Evolutionary conservation across 202 grass and related monocot genomes (phyloP).

Genomic region (Dendrocalamus latiflorus): DNA sequence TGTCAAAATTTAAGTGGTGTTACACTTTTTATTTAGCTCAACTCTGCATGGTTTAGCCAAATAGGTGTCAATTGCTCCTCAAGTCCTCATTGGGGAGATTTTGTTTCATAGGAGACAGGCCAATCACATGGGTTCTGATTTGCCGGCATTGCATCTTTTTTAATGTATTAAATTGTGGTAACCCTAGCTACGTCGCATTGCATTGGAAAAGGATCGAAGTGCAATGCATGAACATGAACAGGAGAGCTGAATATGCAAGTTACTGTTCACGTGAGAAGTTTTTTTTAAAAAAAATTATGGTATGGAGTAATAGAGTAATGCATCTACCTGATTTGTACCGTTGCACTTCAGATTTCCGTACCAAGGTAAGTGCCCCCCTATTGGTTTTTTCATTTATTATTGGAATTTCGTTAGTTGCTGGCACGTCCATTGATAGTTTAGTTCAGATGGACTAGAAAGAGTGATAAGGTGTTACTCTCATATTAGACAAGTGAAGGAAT

Average conservation of each 20-base stretch:
- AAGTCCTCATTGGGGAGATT: too few relatives aligned
- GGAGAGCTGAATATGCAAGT: background rate
- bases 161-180: constrained; percentile 31
- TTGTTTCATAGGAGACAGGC: background rate
- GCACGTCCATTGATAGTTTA: background rate
- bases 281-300: background rate
- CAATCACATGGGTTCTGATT: constrained; percentile 37
- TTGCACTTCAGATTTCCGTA: background rate
- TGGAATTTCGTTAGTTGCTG: background rate
- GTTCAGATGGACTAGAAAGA: background rate
- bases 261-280: background rate
- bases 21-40: background rate
- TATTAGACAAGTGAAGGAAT: background rate
- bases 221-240: background rate
- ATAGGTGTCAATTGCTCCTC: constrained; percentile 48
- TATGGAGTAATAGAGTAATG: background rate
- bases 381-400: background rate
- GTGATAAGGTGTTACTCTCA: background rate
- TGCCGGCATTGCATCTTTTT: constrained; percentile 24
- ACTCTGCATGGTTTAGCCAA: constrained; percentile 31
- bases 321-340: background rate
- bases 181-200: constrained; percentile 7
- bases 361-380: background rate
- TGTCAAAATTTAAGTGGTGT: constrained; percentile 27
- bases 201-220: constrained; percentile 8